Base-by-base conservation (phyloP, 768 basidiomycete genomes). In the Serendipita indica region DNA sequence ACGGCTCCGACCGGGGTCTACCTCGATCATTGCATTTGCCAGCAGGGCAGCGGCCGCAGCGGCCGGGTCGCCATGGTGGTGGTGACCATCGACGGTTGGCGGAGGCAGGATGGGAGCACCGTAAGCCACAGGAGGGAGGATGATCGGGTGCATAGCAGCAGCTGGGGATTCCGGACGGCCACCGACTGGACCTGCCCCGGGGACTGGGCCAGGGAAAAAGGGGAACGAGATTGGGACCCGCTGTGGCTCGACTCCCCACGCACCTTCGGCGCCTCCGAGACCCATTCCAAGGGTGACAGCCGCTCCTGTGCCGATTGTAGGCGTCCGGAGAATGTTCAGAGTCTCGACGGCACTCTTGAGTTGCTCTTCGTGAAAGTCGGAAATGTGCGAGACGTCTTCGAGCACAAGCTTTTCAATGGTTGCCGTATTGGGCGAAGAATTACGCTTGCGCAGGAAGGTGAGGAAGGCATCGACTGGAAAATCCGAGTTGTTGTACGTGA, bases 121-220 rank as follows among this genome's bases (percentile, higher is more conserved):
- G 30, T 54, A 54, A 20, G 49, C 49, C 7, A 54, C 49, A 25
- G 49, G 49, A 4, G 49, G 49, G 4, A 54, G n/a, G 30, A 54
- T 54, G 49, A 54, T 54, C 49, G 49, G 49, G 22, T 54, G 49
- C 49, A 54, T 54, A 4, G 49, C 49, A 32, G 49, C 49, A 16
- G 12, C 10, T n/a, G 30, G 49, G 20, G 41, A 43, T 18, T 43
- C 30, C 2, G 30, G 49, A n/a, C 49, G 20, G 20, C 20, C 20
- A 10, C 12, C 22, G 12, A 46, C 14, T 10, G 12, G 12, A 25
- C 49, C 49, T n/a, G 16, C 49, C 20, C 7, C 7, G 16, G 6
- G 18, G 7, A 54, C 7, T 13, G 49, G 22, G 12, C 7, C 30
- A n/a, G 49, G 49, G 49, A 54, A 54, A 13, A 54, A 30, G 12